Base-by-base conservation (phyloP, 2,329 filamentous ascomycete genomes). In the Calonectria multiphialidica region DNA sequence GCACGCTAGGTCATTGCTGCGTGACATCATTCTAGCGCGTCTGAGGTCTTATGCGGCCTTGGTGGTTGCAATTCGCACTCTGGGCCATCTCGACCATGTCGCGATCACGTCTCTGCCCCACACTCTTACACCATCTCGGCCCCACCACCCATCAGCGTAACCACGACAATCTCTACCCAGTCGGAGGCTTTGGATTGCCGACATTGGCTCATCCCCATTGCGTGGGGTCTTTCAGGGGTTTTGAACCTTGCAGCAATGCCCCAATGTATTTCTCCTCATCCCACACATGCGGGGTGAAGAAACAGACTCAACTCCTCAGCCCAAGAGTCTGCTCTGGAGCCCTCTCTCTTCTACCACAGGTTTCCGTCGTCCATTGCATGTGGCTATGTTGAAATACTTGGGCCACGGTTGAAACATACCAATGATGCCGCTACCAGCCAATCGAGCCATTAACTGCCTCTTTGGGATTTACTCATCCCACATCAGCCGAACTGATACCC, bases 121-220 rank as follows among this genome's bases (percentile, higher is more conserved):
- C 76, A 74, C 65, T 71, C 75, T 78, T 70, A 72, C 77, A 78
- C 77, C 77, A 78, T 78, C 66, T n/a, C 25, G 9, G 63, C 66
- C 76, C 76, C 74, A 72, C 71, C 42, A 68, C 63, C 18, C 66
- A 21, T 55, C 9, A 47, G 40, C 40, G 35, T 18, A 30, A 42
- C 23, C 40, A 45, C 16, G 9, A 12, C 40, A 45, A 62, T 62
- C 57, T 62, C 37, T 62, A 9, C 57, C 57, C 57, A 62, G 57
- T 62, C 57, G 57, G 57, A 62, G 33, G 57, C 40, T 45, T 62
- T 45, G 37, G 57, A 45, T 62, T 62, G 25, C 30, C 18, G 57
- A 62, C 25, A 23, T 33, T 33, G 57, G 23, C 57, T 42, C n/a
- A n/a, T 44, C 57, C 37, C 23, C 18, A 42, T 33, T 45, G 40